Evolutionary conservation across 768 basidiomycete species (phyloP).

Genomic region (Rhizopogon roseolus): DNA sequence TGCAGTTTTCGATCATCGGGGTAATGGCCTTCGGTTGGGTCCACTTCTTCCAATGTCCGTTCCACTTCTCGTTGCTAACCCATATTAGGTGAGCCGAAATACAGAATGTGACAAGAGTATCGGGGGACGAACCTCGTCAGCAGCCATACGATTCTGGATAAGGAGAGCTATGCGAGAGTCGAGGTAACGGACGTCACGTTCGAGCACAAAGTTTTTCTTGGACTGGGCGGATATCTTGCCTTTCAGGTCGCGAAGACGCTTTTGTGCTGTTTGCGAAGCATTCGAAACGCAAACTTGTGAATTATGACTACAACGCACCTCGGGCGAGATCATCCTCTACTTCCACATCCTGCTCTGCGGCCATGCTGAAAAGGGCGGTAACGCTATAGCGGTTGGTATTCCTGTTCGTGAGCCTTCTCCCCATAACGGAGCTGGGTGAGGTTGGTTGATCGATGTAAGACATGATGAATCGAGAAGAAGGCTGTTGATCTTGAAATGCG

Average conservation of each 20-base stretch:
- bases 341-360: slow-evolving; percentile 97
- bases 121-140: slow-evolving; percentile 70
- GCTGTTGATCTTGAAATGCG: slow-evolving; percentile 1
- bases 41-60: slow-evolving; percentile 91
- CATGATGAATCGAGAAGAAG: slow-evolving; percentile 30
- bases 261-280: slow-evolving; percentile 66
- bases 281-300: neutral
- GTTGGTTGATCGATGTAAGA: slow-evolving; percentile 57
- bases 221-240: slow-evolving; percentile 96
- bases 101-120: neutral
- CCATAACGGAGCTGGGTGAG: slow-evolving; percentile 62
- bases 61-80: slow-evolving; percentile 90
- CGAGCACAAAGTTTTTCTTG: slow-evolving; percentile 99
- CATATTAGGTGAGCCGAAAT: slow-evolving; percentile 9
- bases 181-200: slow-evolving; percentile 96
- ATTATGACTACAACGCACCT: slow-evolving; percentile 46
- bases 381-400: slow-evolving; percentile 97
- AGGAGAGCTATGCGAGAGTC: slow-evolving; percentile 95
- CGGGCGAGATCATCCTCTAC: slow-evolving; percentile 95
- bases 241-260: slow-evolving; percentile 93
- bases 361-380: slow-evolving; percentile 94
- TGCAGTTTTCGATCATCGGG: slow-evolving; percentile 93
- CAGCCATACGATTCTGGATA: slow-evolving; percentile 97
- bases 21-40: slow-evolving; percentile 86
- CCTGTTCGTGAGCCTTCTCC: slow-evolving; percentile 79